Evolutionary conservation across 2,329 filamentous ascomycete species (phyloP), one percentile per base, ranked within the genome.

Genomic region (Phialocephala sp.): DNA sequence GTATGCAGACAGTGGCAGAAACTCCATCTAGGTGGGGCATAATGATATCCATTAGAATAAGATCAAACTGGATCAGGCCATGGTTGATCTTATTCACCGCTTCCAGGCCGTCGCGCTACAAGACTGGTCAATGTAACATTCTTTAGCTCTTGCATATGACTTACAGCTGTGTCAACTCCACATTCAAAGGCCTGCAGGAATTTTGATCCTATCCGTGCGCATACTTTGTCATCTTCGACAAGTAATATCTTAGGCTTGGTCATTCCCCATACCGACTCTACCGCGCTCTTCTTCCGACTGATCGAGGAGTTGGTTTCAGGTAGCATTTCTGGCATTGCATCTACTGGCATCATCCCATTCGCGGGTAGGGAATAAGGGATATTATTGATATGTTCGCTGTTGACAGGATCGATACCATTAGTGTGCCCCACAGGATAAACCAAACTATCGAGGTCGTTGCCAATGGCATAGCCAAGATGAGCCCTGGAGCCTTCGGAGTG

Each of bases 11-110:
- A 64, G 93, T 97, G 2, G 95, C 94, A 18, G 94, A 97, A 6
- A 98, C 93, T 72, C 95, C 95, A 74, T 98, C 95, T 62, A 98
- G 84, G 70, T 94, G 91, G 6, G 95, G 95, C 95, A 99, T 98
- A 72, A 99, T 97, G 70, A 99, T 94, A 76, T 95, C 91, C 91
- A 94, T 94, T 68, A 94, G 86, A 69, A 94, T 92, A 62, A 91
- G 79, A 71, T 91, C 87, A 72, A 86, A 90, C 37, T 84, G 78
- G 35, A 79, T 78, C 8, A 77, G 76, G 20, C 65, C 67, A 11
- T 83, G 81, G 71, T 83, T 87, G 59, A 97, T 90, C 76, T 95
- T 95, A 75, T 91, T 92, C 58, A 97, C 94, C 60, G 95, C 95
- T 77, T 97, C 93, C 54, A 96, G 83, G 57, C 95, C 95, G 77